Evolutionary conservation across 148 eudicot genomes (phyloP).

Genomic region (Silene conica): DNA sequence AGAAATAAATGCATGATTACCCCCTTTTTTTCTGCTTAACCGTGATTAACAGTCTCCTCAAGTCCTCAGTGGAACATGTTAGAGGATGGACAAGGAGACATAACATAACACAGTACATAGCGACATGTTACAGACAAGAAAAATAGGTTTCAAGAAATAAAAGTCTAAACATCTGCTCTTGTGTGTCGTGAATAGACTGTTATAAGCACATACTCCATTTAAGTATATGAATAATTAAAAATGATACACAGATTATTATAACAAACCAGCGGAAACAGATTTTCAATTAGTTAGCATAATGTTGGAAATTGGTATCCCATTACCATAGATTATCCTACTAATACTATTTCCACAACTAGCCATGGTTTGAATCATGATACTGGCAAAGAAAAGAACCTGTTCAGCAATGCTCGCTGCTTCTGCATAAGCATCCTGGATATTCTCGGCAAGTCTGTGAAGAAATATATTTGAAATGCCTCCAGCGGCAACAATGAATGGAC

Average conservation of each 20-base stretch:
- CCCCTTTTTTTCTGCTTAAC: too few relatives aligned
- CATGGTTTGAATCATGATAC: neutral
- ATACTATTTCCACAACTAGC: neutral
- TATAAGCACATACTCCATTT: neutral
- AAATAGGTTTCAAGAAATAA: neutral
- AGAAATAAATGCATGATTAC: too few relatives aligned
- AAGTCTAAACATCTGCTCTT: neutral
- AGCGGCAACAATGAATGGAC: slow-evolving; percentile 98
- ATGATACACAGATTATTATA: neutral
- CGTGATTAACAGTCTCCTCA: neutral
- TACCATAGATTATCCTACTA: neutral
- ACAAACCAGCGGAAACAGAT: neutral
- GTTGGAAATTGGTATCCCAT: neutral
- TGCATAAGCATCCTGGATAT: slow-evolving; percentile 99
- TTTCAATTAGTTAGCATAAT: neutral
- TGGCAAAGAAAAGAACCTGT: slow-evolving; percentile 52
- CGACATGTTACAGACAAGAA: neutral
- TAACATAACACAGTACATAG: neutral
- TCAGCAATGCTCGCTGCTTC: slow-evolving; percentile 99
- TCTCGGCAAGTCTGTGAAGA: slow-evolving; percentile 97
- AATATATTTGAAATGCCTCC: slow-evolving; percentile 99
- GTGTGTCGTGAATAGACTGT: neutral
- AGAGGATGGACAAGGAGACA: neutral
- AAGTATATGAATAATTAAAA: too few relatives aligned
- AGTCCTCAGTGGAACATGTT: neutral